Percentiles rank a stretch among this genome's conserved stretches.
Evolutionary conservation across 1,139 yeast genomes (phyloP).

Genomic region (Suhomyces anneliseae): DNA sequence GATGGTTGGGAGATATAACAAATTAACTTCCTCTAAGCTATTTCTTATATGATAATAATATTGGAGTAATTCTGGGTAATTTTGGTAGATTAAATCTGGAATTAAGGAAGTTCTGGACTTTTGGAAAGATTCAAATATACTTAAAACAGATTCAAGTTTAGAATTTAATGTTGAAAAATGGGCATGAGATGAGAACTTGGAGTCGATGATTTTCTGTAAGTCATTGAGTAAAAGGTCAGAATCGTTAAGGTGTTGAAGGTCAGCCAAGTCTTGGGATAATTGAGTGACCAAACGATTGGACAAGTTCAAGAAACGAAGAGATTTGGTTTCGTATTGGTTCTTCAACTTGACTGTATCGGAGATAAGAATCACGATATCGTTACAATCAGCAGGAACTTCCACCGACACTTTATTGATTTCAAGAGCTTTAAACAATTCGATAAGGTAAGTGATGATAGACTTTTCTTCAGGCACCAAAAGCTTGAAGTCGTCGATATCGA

Average conservation of each 20-base stretch:
- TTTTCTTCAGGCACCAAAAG: conserved; percentile 61
- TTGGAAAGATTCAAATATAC: conserved; percentile 8
- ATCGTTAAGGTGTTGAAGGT: neutral
- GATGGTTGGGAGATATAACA: conserved; percentile 18
- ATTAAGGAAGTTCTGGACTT: conserved; percentile 12
- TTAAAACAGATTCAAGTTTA: conserved; percentile 7
- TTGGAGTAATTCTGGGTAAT: conserved; percentile 18
- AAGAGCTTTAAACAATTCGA: conserved; percentile 62
- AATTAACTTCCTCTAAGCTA: conserved; percentile 12
- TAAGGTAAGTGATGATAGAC: conserved; percentile 62
- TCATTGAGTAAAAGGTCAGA: neutral
- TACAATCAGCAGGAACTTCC: conserved; percentile 3
- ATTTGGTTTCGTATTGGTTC: conserved; percentile 32
- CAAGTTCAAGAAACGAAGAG: conserved; percentile 31
- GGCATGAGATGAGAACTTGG: neutral
- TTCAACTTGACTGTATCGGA: conserved; percentile 26
- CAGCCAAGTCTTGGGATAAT: conserved; percentile 8
- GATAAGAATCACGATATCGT: conserved; percentile 23
- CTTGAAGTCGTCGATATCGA: conserved; percentile 62
- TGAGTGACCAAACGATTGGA: conserved; percentile 17
- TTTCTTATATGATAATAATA: conserved; percentile 9
- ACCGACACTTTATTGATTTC: conserved; percentile 21
- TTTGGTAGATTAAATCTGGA: conserved; percentile 21
- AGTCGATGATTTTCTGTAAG: neutral
- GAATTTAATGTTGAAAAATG: conserved; percentile 7